Evolutionary conservation across 257 asterid species (phyloP), one percentile per base, ranked within the genome.

Genomic region (Thymus mandschuricus): DNA sequence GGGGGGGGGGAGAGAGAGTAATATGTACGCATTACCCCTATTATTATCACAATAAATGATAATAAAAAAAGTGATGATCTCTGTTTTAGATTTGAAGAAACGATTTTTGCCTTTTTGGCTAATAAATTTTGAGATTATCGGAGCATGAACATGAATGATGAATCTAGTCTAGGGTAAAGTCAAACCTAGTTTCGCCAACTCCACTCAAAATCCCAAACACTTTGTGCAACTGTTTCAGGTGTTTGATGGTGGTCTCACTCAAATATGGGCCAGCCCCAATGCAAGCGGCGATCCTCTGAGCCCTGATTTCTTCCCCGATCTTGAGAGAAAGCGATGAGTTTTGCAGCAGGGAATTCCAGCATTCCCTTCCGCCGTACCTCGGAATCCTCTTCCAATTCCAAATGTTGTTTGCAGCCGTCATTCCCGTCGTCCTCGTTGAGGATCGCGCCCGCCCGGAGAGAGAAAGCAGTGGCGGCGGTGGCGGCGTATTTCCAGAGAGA

Each of bases 401-500:
- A 69, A 50, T 79, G 71, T 50, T 77, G 80, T 35, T 57, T 67
- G n/a, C 81, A 68, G 38, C 78, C 82, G 50, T 82, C 76, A 28
- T 71, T 84, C 51, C 64, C 61, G 6, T 57, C 75, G 65, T 56
- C 78, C 67, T 73, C 82, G 10, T 59, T 76, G 64, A 85, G 69
- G 81, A 76, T 60, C 69, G 68, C 74, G 8, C 78, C 50, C 21
- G 61, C 69, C 10, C 68, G 71, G 68, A 80, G 81, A 35, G 81
- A 73, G 66, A 72, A 45, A 59, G 75, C 61, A 27, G 38, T 60
- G 54, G 41, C 67, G 41, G 70, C 49, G 49, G 12, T 1, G 49
- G 6, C 49, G 79, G 81, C 82, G 33, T 81, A 73, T 78, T 4
- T 78, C 69, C 72, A 57, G 34, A 85, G 86, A 54, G 76, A 76